Base-by-base conservation (phyloP, 148 eudicot species). In the Rhododendron ovatum region DNA sequence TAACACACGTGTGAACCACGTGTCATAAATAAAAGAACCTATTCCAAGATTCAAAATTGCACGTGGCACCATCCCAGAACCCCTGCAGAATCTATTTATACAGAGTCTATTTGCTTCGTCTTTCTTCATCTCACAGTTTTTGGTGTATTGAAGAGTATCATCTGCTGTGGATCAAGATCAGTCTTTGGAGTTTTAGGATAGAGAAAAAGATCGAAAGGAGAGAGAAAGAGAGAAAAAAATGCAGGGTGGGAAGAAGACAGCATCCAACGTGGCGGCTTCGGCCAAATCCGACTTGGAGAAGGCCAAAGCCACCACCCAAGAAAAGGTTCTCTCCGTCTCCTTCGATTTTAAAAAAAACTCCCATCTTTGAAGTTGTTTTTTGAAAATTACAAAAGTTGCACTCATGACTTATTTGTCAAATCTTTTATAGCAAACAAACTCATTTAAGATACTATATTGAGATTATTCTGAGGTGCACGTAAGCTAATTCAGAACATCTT, bases 261-360 rank as follows among this genome's bases (percentile, higher is more conserved):
- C 82, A 48, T 28, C 82, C 1, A 26, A 79, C 59, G 37, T 26
- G 57, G 82, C 37, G 37, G 82, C 82, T 15, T 26, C 82, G 3
- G 35, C 82, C 82, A 79, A 79, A 28, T 79, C 82, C 59, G 82
- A 39, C 24, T n/a, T 48, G 39, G 59, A 79, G 59, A 79, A 79
- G 59, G 82, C 59, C 39, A 26, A 48, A 79, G 82, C 39, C 59
- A 24, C 82, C 22, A 39, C 82, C 5, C 82, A 79, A 5, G 82
- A 79, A 15, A 79, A 79, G 59, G 82, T 79, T 6, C 12, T 47
- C 24, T 20, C 50, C 50, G 9, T 9, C 50, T 47, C 50, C 2
- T 8, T 47, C 9, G 50, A 47, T 7, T 1, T 9, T 1, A 47
- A 47, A 47, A 47, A 7, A 47, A 47, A 47, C 11, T 41, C 45